phyloP scores from a whole-genome alignment of 1,139 yeast genomes.

The Taiozyma onychis region DNA sequence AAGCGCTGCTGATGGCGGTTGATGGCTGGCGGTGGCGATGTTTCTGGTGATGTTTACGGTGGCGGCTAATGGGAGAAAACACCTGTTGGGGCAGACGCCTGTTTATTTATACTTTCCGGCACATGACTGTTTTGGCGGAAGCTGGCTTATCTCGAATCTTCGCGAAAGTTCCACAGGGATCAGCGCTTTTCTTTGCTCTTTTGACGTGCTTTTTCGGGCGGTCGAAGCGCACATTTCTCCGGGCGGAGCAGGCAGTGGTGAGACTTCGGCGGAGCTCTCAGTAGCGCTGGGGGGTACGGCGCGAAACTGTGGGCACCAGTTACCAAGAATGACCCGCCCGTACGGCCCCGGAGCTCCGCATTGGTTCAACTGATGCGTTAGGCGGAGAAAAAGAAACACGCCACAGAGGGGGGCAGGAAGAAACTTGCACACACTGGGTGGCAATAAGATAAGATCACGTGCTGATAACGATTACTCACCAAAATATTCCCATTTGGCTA shows the following conservation, averaged over 20 bases:
- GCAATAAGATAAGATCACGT: neutral
- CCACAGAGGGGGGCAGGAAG: neutral
- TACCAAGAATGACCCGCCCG: neutral
- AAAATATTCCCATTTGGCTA: neutral
- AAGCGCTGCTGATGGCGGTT: neutral
- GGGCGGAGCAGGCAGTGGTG: neutral
- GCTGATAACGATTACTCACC: neutral
- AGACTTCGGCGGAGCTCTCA: neutral
- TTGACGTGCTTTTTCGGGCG: neutral
- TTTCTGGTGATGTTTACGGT: neutral
- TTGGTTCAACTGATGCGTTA: neutral
- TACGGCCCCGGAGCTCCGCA: neutral
- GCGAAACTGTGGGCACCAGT: neutral
- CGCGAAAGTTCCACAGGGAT: neutral
- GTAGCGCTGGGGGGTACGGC: neutral
- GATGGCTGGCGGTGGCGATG: neutral
- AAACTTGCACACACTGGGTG: neutral
- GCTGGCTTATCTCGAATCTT: neutral
- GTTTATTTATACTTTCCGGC: neutral
- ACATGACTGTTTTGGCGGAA: neutral
- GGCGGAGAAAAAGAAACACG: neutral
- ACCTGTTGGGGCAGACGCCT: neutral
- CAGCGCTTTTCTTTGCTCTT: neutral
- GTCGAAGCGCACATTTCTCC: too few species aligned
- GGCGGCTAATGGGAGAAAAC: neutral